Conservation (phyloP, 2,329 filamentous ascomycete genomes). For the Truncatella angustata region DNA sequence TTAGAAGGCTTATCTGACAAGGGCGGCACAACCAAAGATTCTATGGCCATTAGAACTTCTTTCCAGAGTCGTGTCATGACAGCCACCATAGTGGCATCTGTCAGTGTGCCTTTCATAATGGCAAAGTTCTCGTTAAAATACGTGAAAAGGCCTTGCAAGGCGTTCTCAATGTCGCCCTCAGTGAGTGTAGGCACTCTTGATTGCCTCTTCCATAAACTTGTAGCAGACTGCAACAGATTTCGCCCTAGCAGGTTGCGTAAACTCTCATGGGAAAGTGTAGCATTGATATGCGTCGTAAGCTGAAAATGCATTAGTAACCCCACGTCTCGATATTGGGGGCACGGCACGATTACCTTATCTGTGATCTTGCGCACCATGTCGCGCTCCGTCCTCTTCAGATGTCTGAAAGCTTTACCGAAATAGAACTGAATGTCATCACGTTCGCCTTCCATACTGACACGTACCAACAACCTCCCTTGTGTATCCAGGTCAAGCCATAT, state of each 20-base stretch:
- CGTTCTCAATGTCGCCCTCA: conserved; percentile 72
- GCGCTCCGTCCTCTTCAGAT: conserved; percentile 90
- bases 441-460: conserved; percentile 98
- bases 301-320: conserved; percentile 32
- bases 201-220: conserved; percentile 43
- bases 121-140: conserved; percentile 99
- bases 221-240: conserved; percentile 43
- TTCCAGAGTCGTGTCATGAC: conserved; percentile 99
- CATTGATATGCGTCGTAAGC: conserved; percentile 90
- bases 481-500: conserved; percentile 98
- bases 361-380: conserved; percentile 99
- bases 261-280: conserved; percentile 80
- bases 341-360: conserved; percentile 96
- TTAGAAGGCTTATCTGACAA: conserved; percentile 90
- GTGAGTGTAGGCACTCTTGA: conserved; percentile 59
- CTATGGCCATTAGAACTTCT: conserved; percentile 89
- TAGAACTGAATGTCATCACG: conserved; percentile 98
- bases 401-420: conserved; percentile 94
- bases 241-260: conserved; percentile 72
- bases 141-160: conserved; percentile 78
- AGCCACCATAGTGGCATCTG: conserved; percentile 93
- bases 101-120: conserved; percentile 97
- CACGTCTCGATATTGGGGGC: conserved; percentile 6
- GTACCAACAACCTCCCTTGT: conserved; percentile 82
- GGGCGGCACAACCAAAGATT: conserved; percentile 85